A percentile compares a stretch with the other conserved stretches of the same genome.
Evolutionary conservation across 495 filamentous ascomycete genomes (phyloP).

Genomic region (Melanomma pulvis-pyrius): DNA sequence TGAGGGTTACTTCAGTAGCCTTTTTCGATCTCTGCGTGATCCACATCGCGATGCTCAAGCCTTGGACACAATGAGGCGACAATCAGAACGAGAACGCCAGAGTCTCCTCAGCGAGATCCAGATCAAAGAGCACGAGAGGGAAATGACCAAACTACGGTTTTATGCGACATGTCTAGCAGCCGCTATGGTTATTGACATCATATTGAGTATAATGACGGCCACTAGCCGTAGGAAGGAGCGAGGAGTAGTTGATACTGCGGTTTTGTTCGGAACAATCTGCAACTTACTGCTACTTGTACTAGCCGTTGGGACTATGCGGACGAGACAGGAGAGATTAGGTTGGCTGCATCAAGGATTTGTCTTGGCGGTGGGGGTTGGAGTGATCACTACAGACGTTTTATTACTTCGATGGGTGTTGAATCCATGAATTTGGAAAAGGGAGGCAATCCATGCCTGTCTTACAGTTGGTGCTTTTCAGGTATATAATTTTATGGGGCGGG

Average conservation of each 20-base stretch:
- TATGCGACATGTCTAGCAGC: slow-evolving; percentile 25
- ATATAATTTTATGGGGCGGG: neutral
- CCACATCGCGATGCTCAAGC: slow-evolving; percentile 9
- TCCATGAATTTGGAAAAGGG: neutral
- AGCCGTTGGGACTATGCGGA: slow-evolving; percentile 28
- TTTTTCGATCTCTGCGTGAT: slow-evolving; percentile 22
- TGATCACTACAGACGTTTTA: slow-evolving; percentile 22
- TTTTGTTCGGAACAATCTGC: slow-evolving; percentile 31
- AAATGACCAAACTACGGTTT: slow-evolving; percentile 31
- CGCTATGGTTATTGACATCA: slow-evolving; percentile 27
- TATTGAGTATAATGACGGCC: slow-evolving; percentile 22
- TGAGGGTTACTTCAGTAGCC: slow-evolving; percentile 30
- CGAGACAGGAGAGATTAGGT: slow-evolving; percentile 26
- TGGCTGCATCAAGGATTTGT: slow-evolving; percentile 34
- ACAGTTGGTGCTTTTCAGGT: neutral
- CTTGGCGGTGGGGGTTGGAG: slow-evolving; percentile 41
- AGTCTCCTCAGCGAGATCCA: slow-evolving; percentile 25
- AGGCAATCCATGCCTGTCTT: neutral
- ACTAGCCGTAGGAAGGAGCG: slow-evolving; percentile 32
- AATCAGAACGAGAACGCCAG: slow-evolving; percentile 23
- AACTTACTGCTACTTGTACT: slow-evolving; percentile 25
- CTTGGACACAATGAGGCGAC: neutral
- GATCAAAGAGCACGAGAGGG: slow-evolving; percentile 18
- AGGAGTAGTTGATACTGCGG: slow-evolving; percentile 18
- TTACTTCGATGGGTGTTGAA: slow-evolving; percentile 28